Conservation (phyloP, 1,284 basidiomycete genomes). For the Trichosporon faecale region DNA sequence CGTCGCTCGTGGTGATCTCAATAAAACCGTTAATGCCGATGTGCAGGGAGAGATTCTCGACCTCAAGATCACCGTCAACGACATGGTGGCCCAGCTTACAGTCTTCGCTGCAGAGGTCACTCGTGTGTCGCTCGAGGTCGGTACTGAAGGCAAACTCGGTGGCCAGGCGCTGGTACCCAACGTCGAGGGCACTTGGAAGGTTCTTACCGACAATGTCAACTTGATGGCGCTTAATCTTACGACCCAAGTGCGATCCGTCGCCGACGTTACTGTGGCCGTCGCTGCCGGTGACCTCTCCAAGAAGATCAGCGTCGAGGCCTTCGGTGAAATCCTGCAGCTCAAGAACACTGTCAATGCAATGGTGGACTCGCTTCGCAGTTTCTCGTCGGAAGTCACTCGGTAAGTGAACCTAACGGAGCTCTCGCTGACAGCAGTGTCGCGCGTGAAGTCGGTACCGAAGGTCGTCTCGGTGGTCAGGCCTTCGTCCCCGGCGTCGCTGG, state of each 20-base stretch:
- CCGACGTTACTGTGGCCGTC: conserved; percentile 96
- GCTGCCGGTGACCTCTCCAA: conserved; percentile 86
- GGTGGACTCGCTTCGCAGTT: conserved; percentile 54
- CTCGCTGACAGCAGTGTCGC: conserved; percentile 57
- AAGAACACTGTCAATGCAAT: conserved; percentile 56
- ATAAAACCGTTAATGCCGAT: conserved; percentile 86
- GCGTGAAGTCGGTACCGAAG: conserved; percentile 90
- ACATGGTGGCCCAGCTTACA: conserved; percentile 52
- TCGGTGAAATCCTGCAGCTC: conserved; percentile 93
- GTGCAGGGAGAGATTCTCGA: conserved; percentile 97
- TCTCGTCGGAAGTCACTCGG: conserved; percentile 67
- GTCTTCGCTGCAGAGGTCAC: conserved; percentile 66
- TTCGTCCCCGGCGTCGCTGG: conserved; percentile 81
- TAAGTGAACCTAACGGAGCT: conserved; percentile 9
- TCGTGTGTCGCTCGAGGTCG: conserved; percentile 84
- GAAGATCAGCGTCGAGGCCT: conserved; percentile 90
- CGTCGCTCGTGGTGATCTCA: conserved; percentile 87
- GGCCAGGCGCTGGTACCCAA: conserved; percentile 85
- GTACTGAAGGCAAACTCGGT: conserved; percentile 91
- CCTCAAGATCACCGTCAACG: conserved; percentile 65
- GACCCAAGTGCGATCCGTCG: conserved; percentile 93
- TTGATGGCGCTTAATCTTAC: conserved; percentile 71
- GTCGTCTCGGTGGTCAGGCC: conserved; percentile 91
- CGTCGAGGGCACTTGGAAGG: conserved; percentile 90
- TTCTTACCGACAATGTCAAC: conserved; percentile 89